These are phyloP conservation scores for Debaryomyces prosopidis DNA, from an alignment of 805 yeast species.

Conservation along the genomic window DNA sequence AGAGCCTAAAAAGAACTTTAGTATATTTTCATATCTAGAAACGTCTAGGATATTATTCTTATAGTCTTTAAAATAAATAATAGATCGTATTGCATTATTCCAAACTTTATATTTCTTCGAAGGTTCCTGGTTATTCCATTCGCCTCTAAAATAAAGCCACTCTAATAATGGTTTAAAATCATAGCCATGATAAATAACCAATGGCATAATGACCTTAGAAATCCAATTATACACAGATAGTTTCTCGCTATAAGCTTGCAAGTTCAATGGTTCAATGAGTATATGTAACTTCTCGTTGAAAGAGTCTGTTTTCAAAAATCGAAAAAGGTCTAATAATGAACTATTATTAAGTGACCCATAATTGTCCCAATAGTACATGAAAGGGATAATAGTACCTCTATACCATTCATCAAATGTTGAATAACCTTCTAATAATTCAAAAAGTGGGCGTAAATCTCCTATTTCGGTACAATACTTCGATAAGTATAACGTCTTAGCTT, in stretches of 20 bases:
- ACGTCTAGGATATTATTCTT: conserved; percentile 6
- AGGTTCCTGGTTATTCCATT: neutral
- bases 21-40: conserved; percentile 11
- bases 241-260: conserved; percentile 10
- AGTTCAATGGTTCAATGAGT: conserved; percentile 23
- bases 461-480: conserved; percentile 20
- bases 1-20: conserved; percentile 19
- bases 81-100: conserved; percentile 16
- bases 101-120: conserved; percentile 20
- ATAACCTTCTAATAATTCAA: conserved; percentile 9
- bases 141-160: conserved; percentile 21
- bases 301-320: conserved; percentile 12
- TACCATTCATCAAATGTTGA: conserved; percentile 26
- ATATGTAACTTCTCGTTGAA: conserved; percentile 18
- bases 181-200: conserved; percentile 15
- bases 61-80: conserved; percentile 3
- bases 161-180: conserved; percentile 24
- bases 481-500: conserved; percentile 17
- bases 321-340: conserved; percentile 9
- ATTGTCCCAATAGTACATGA: conserved; percentile 27
- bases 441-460: conserved; percentile 15
- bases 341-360: conserved; percentile 15
- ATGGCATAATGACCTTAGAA: conserved; percentile 29
- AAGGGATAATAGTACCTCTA: conserved; percentile 28
- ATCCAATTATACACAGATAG: conserved; percentile 23